Evolutionary conservation across 1,139 yeast genomes (phyloP).

Genomic region (Hansenula sp.): DNA sequence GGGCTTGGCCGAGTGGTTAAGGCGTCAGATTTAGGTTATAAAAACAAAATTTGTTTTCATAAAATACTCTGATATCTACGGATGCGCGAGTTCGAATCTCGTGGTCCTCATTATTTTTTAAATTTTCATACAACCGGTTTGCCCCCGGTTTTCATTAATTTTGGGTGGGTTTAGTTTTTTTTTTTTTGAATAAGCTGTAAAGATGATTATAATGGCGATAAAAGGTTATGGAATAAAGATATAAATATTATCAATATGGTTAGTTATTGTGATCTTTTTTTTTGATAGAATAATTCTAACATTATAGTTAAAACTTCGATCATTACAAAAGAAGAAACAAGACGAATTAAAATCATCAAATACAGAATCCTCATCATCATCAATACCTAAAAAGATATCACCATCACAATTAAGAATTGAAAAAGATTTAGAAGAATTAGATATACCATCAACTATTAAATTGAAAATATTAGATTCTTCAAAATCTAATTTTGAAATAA

Average conservation of each 20-base stretch:
- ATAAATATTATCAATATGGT: background rate
- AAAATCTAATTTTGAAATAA: slow-evolving; percentile 58
- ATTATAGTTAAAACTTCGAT: slow-evolving; percentile 49
- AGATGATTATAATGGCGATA: too few relatives aligned
- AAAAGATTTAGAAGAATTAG: slow-evolving; percentile 62
- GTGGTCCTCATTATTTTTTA: slow-evolving; percentile 26
- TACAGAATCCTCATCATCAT: slow-evolving; percentile 10
- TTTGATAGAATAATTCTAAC: background rate
- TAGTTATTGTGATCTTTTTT: background rate
- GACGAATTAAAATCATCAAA: slow-evolving; percentile 24
- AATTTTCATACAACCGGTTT: slow-evolving; percentile 1
- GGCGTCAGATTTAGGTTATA: slow-evolving; percentile 39
- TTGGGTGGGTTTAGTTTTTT: slow-evolving; percentile 3
- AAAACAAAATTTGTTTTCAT: background rate
- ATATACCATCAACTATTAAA: slow-evolving; percentile 60
- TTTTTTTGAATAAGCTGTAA: too few relatives aligned
- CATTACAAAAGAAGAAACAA: slow-evolving; percentile 54
- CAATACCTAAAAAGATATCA: slow-evolving; percentile 29
- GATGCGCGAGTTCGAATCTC: slow-evolving; percentile 35
- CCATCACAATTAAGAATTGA: slow-evolving; percentile 49
- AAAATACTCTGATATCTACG: slow-evolving; percentile 29
- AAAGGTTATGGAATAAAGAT: background rate
- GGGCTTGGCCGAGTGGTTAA: slow-evolving; percentile 44
- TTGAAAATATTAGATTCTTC: slow-evolving; percentile 52
- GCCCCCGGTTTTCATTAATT: background rate